Evolutionary conservation across 371 early-diverging fungal species (phyloP).

Genomic region (Actinomortierella wolfii): DNA sequence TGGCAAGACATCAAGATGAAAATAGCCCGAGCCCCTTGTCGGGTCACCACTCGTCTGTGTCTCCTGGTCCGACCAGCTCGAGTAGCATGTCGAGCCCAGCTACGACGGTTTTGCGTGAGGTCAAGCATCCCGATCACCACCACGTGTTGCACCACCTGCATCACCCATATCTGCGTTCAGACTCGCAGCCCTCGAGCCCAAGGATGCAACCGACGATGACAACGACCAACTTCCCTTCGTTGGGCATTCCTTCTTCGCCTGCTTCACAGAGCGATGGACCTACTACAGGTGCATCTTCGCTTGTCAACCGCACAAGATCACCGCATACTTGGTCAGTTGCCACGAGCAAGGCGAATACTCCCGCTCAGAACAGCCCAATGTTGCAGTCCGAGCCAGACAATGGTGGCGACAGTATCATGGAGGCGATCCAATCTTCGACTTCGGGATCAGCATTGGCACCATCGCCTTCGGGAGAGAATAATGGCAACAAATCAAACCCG

Average conservation of each 20-base stretch:
- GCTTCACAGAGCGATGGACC: conserved; percentile 25
- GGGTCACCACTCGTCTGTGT: conserved; percentile 6
- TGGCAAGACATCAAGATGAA: conserved; percentile 45
- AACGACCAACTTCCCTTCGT: conserved; percentile 25
- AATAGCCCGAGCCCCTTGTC: conserved; percentile 30
- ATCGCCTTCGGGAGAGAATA: too few species aligned
- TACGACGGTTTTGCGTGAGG: conserved; percentile 27
- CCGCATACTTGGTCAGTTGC: conserved; percentile 36
- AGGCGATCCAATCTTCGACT: too few species aligned
- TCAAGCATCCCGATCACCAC: conserved; percentile 45
- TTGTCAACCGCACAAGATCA: conserved; percentile 27
- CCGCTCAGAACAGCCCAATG: conserved; percentile 23
- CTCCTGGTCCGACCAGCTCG: conserved; percentile 12
- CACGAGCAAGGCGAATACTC: conserved; percentile 33
- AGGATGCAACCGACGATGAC: conserved; percentile 17
- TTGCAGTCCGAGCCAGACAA: conserved; percentile 21
- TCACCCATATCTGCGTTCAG: conserved; percentile 39
- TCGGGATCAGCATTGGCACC: too few species aligned
- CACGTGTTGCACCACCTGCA: conserved; percentile 43
- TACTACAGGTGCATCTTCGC: conserved; percentile 1
- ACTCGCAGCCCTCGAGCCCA: conserved; percentile 41
- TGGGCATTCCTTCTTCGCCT: conserved; percentile 43
- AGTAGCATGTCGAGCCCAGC: conserved; percentile 28
- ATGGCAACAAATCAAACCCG: too few species aligned
- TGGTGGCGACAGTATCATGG: too few species aligned